Percentiles rank a stretch among this genome's conserved stretches.
Conservation (phyloP, 1,284 basidiomycete genomes). For the Retiboletus flavoniger region DNA sequence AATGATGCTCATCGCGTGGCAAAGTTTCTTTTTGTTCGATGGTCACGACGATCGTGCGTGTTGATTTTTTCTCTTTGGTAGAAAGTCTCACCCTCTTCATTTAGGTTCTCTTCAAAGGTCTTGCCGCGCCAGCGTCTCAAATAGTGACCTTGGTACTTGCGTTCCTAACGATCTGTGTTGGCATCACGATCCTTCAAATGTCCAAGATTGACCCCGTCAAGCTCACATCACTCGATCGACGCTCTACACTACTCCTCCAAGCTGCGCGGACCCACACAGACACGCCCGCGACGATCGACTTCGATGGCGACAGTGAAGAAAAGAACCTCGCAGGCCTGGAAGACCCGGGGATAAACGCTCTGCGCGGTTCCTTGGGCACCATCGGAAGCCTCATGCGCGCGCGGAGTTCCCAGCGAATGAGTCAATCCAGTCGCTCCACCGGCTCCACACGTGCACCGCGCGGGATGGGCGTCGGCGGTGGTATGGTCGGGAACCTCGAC, state of each 20-base stretch:
- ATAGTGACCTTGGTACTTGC: constrained; percentile 92
- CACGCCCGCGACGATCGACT: constrained; percentile 26
- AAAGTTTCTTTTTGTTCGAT: constrained; percentile 70
- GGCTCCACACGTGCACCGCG: constrained; percentile 29
- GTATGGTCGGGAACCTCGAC: constrained; percentile 30
- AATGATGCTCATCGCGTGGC: constrained; percentile 14
- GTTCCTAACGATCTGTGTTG: constrained; percentile 85
- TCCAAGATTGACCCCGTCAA: constrained; percentile 86
- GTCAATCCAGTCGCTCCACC: constrained; percentile 50
- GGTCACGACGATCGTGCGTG: constrained; percentile 74
- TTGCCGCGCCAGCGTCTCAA: constrained; percentile 70
- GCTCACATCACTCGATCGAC: constrained; percentile 75
- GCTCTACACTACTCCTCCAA: constrained; percentile 81
- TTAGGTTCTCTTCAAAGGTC: constrained; percentile 87
- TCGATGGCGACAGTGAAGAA: constrained; percentile 42
- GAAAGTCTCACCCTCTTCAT: neutral
- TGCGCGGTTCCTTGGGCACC: constrained; percentile 87
- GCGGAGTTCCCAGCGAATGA: constrained; percentile 61
- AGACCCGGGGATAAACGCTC: constrained; percentile 84
- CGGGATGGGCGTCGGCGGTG: constrained; percentile 28
- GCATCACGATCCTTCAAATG: constrained; percentile 94
- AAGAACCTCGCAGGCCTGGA: constrained; percentile 56
- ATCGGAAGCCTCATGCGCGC: constrained; percentile 90
- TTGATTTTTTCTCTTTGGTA: constrained; percentile 8
- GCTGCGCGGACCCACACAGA: constrained; percentile 70